phyloP scores from a whole-genome alignment of 129 eudicot genomes.

The Solidago caesia region DNA sequence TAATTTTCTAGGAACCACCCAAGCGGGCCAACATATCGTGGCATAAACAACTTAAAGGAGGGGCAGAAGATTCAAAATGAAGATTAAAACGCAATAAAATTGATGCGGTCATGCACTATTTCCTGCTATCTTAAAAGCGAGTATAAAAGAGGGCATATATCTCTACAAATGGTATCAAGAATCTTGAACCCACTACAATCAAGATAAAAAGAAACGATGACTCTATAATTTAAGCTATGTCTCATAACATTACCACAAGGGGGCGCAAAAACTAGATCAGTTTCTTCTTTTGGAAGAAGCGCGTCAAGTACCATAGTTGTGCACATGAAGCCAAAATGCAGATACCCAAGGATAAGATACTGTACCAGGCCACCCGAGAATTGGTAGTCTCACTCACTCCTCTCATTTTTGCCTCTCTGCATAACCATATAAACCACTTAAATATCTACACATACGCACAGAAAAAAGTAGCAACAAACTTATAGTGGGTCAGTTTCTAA shows the following conservation, averaged over 20 bases:
- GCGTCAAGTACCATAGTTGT: conserved; percentile 72
- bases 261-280: conserved; percentile 49
- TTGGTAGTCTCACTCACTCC: conserved; percentile 73
- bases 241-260: conserved; percentile 20
- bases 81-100: background rate
- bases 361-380: conserved; percentile 79
- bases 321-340: conserved; percentile 59
- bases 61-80: background rate
- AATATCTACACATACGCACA: background rate
- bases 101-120: conserved; percentile 25
- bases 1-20: too few species aligned
- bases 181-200: conserved; percentile 28
- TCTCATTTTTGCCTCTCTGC: conserved; percentile 89
- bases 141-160: conserved; percentile 5
- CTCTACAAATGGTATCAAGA: conserved; percentile 34
- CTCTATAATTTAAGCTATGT: conserved; percentile 19
- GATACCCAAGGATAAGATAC: conserved; percentile 69
- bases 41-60: too few species aligned
- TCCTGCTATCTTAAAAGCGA: conserved; percentile 28
- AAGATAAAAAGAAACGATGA: conserved; percentile 7
- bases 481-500: background rate
- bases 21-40: too few species aligned
- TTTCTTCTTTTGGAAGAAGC: conserved; percentile 88
- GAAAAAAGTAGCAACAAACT: background rate
- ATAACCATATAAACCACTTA: background rate